Percentiles rank a stretch among this genome's conserved stretches.
phyloP scores from a whole-genome alignment of 257 asterid species.

The Nicotiana attenuata region DNA sequence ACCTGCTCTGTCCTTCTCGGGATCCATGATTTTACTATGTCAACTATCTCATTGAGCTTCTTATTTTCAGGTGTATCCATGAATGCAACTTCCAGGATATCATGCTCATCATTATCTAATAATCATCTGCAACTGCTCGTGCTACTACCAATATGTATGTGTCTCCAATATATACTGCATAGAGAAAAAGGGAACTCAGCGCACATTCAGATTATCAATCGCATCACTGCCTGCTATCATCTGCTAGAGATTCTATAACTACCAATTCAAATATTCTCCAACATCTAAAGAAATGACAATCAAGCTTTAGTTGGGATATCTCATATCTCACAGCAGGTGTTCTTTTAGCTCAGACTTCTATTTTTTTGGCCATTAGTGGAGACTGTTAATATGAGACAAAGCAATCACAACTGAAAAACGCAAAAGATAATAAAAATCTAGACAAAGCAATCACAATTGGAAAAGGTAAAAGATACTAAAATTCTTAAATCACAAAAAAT shows the following conservation, averaged over 20 bases:
- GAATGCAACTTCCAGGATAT: constrained; percentile 29
- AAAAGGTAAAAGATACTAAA: neutral
- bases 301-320: neutral
- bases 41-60: constrained; percentile 61
- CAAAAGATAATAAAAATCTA: neutral
- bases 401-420: neutral
- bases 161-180: constrained; percentile 34
- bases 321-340: neutral
- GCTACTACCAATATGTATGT: constrained; percentile 8
- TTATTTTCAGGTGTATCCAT: constrained; percentile 56
- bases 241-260: neutral
- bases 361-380: neutral
- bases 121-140: constrained; percentile 44
- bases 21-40: constrained; percentile 66
- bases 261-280: neutral
- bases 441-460: too few relatives aligned
- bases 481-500: neutral
- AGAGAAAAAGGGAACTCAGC: constrained; percentile 12
- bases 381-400: neutral
- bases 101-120: constrained; percentile 36
- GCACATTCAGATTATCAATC: constrained; percentile 3
- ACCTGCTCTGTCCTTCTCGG: constrained; percentile 72
- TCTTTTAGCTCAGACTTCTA: neutral
- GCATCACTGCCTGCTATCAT: neutral
- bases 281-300: neutral